A percentile compares a stretch with the other conserved stretches of the same genome.
These are phyloP conservation scores for Boletus insuetus DNA, from an alignment of 768 basidiomycete species.

Conservation along the genomic window DNA sequence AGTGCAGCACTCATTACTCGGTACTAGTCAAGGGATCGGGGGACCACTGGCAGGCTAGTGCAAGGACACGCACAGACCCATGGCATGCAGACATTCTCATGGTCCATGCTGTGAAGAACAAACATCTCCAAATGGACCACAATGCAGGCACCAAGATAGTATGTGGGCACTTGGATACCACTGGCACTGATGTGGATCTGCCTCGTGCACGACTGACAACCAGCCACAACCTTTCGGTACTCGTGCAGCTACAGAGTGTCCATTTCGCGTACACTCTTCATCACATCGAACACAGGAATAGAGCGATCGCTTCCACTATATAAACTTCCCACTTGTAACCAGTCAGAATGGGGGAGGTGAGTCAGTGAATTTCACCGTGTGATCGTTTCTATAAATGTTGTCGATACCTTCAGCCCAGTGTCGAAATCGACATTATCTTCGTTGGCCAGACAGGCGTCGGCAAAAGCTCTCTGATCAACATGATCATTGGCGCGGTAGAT, in stretches of 20 bases:
- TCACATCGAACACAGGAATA: neutral
- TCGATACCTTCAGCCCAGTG: constrained; percentile 3
- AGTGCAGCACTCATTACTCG: neutral
- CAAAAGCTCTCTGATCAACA: constrained; percentile 26
- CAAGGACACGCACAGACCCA: neutral
- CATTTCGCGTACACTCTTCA: neutral
- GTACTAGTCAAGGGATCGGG: neutral
- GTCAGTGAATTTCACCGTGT: neutral
- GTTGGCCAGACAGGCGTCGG: constrained; percentile 27
- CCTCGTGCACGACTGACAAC: constrained; percentile 21
- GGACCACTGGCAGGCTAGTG: neutral
- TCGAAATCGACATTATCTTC: constrained; percentile 18
- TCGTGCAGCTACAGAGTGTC: neutral
- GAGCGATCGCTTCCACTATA: neutral
- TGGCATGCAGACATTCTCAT: neutral
- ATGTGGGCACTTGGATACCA: neutral
- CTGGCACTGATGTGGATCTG: constrained; percentile 26
- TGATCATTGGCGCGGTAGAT: constrained; percentile 18
- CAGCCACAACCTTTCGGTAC: neutral
- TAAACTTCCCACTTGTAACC: neutral
- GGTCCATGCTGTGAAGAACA: neutral
- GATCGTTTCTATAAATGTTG: constrained; percentile 1
- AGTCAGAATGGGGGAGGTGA: constrained; percentile 21
- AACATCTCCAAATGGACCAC: constrained; percentile 8
- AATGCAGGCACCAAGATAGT: neutral